Percentiles rank a stretch among this genome's conserved stretches.
These are phyloP conservation scores for Aspergillus sp. DNA, from an alignment of 2,329 filamentous ascomycete genomes.

Conservation along the genomic window DNA sequence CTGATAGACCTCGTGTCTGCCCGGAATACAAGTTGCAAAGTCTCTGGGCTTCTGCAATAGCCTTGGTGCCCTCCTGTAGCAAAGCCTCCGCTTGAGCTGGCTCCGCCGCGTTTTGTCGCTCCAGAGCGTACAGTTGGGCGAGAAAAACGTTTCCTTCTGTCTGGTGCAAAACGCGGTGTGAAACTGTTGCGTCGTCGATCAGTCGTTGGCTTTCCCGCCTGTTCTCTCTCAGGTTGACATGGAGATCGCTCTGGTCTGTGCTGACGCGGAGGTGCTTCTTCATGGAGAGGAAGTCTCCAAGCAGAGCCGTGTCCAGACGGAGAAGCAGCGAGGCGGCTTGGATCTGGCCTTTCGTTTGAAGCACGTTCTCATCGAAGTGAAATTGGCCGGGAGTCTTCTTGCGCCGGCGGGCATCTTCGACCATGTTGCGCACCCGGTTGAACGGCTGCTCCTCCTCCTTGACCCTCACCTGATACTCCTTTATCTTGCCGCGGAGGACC, in stretches of 20 bases:
- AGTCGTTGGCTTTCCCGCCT: conserved; percentile 34
- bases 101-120: conserved; percentile 16
- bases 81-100: conserved; percentile 1
- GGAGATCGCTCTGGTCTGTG: not conserved
- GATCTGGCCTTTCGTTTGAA: conserved; percentile 31
- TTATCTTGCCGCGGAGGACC: conserved; percentile 19
- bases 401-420: conserved; percentile 22
- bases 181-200: conserved; percentile 27
- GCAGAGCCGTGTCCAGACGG: conserved; percentile 40
- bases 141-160: conserved; percentile 45
- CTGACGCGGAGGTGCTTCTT: conserved; percentile 12
- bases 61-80: conserved; percentile 3
- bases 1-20: conserved; percentile 27
- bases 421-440: conserved; percentile 25
- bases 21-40: conserved; percentile 17
- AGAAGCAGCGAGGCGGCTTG: conserved; percentile 39
- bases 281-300: conserved; percentile 37
- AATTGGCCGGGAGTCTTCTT: conserved; percentile 14
- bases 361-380: conserved; percentile 18
- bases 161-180: conserved; percentile 35
- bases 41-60: conserved; percentile 16
- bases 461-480: conserved; percentile 23
- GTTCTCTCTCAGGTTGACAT: conserved; percentile 23
- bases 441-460: conserved; percentile 32
- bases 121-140: conserved; percentile 41